Evolutionary conservation across 78 protist species (phyloP), one percentile per base, ranked within the genome.

Genomic region (Guillardia theta): DNA sequence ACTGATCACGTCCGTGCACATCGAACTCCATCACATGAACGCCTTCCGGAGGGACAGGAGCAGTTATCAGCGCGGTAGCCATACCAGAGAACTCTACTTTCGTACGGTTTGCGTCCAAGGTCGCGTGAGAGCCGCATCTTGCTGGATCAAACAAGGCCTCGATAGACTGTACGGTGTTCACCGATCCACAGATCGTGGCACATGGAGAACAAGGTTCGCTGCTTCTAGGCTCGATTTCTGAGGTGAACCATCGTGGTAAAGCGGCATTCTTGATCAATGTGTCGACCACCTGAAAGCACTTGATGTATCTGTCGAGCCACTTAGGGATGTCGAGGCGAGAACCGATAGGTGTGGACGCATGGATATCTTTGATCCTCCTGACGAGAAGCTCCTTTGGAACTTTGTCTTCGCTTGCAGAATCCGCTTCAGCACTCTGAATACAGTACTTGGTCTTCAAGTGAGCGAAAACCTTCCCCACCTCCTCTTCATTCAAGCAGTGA

Each of bases 21-120:
- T 78, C 90, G 48, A 78, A 78, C 90, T 78, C 90, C 90, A 78
- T 78, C 48, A 43, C 45, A 19, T 78, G 90, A 46, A 78, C 50
- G 48, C 90, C 90, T 36, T 78, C 90, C 15, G 90, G 90, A 4
- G 90, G 90, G 4, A 78, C 21, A 1, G 90, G 90, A 10, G 39
- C 22, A n/a, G 90, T 78, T 5, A 78, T 24, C 43, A 78, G 90
- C 45, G 48, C 90, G n/a, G 44, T 78, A 3, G 90, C 90, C 90
- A 78, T 78, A 27, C 90, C 90, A 4, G 90, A 78, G 39, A 78
- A 78, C 90, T 78, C 90, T 6, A 78, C 90, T 36, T 48, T 45
- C 45, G 48, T 78, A 46, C 50, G n/a, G 19, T 18, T 30, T 1
- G 90, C 24, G 90, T 78, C 90, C 1, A 78, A 50, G 15, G 90